Base-by-base conservation (phyloP, 805 yeast species). In the Wickerhamomyces silvicola region DNA sequence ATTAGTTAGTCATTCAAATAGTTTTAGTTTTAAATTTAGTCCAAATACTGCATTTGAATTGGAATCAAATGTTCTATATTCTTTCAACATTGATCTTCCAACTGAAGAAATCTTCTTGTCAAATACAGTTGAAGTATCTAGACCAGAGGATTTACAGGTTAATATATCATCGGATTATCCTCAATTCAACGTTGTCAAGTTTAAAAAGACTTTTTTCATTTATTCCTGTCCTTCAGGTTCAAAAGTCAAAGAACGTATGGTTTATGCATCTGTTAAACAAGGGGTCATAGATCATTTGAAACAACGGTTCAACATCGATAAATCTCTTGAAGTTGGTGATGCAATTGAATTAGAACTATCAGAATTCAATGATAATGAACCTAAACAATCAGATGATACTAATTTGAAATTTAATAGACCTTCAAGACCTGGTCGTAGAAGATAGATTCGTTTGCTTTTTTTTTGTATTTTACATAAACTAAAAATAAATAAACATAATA, bases 141-240 rank as follows among this genome's bases (percentile, higher is more conserved):
- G 42, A 1, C 52, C 65, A 9, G 35, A 38, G 7, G 65, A 60
- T 11, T 41, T 64, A 18, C 39, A 58, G 1, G 19, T 41, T 3
- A 29, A 46, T 11, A 62, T 79, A 28, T 55, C 63, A 10, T 31
- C 50, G 1, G 57, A 52, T 10, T 66, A 50, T 38, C 86, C 78
- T 57, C 84, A 60, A 48, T 87, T 76, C 53, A 72, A 74, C 19
- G 42, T 83, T 17, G 70, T 70, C 50, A 68, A 62, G 30, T 62
- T 62, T 39, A 58, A 59, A 2, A 56, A 64, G 27, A 45, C 48
- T 23, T 73, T 72, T 21, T 87, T 90, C 54, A 73, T 88, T 20
- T 85, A 85, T 53, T 70, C 90, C 7, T 88, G 96, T 56, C 97
- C 98, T 4, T 76, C 94, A 0, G 87, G 88, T 2, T 80, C 95